Base-by-base conservation (phyloP, 1,284 basidiomycete species). In the Cryptococcus floricola region DNA sequence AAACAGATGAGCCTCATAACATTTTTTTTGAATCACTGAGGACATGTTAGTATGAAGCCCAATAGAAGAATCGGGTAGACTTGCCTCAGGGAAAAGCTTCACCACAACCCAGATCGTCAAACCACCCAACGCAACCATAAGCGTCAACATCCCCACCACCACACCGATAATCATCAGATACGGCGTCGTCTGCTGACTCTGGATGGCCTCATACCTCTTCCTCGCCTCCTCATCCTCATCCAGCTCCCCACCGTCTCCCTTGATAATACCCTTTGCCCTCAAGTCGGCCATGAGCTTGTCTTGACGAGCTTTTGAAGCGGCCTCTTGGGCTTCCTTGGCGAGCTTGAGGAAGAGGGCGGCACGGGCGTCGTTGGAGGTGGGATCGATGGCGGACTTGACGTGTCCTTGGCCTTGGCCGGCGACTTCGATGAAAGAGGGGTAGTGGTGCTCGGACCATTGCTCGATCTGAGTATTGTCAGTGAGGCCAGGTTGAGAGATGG, bases 391-490 rank as follows among this genome's bases (percentile, higher is more conserved):
- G 23, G 75, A 71, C 34, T 77, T 68, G 19, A 75, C 69, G 43
- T 67, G 65, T 37, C 74, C 70, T 23, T 70, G 67, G 7, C 51
- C 45, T 19, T 55, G 53, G 23, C 54, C 48, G 38, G 54, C 64
- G 63, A 90, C 70, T 13, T 78, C 64, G 52, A 93, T 83, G 79
- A 92, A 92, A 3, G 89, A 88, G 2, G 91, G 91, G 77, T 89
- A 94, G 77, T 91, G 82, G 67, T 85, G 87, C 75, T 96, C 92
- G 61, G 81, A 85, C 92, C 92, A 96, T 77, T 87, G 85, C 66
- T 95, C 91, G 71, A 96, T 89, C 89, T 93, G 73, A 14, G 31
- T 3, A 23, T 25, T 5, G 18, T 19, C 34, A 14, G 45, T 23
- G 39, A 4, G 25, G 28, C 6, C 41, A 37, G 9, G 16, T 43